phyloP scores from a whole-genome alignment of 225 moss, liverwort and hornwort species.

The Polytrichum commune region DNA sequence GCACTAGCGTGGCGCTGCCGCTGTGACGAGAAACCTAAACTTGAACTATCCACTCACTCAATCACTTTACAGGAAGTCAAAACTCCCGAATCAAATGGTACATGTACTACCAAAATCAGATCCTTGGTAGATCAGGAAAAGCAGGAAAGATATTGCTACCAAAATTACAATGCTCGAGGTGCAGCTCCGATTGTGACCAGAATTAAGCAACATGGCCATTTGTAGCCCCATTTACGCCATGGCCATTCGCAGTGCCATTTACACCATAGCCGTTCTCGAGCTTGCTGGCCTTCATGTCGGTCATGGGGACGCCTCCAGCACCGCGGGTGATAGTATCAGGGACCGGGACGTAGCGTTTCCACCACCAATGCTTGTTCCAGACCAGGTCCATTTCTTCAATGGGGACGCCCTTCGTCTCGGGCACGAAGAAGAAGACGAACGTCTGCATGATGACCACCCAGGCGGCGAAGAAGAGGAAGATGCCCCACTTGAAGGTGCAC shows the following conservation, averaged over 20 bases:
- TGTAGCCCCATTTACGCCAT: background rate
- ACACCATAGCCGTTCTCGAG: constrained; percentile 14
- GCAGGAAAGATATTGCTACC: background rate
- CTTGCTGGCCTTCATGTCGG: constrained; percentile 34
- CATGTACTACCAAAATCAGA: too few species aligned
- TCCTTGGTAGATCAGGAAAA: background rate
- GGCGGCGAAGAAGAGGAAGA: constrained; percentile 59
- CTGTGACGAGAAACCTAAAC: too few species aligned
- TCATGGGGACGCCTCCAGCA: constrained; percentile 20
- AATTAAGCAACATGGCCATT: background rate
- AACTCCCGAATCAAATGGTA: too few species aligned
- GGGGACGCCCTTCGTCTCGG: constrained; percentile 58
- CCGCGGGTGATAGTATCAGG: constrained; percentile 13
- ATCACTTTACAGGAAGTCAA: background rate
- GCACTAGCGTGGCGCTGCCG: too few species aligned
- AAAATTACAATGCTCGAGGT: too few species aligned
- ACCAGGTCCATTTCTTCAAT: constrained; percentile 62
- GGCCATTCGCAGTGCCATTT: constrained; percentile 9
- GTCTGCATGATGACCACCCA: constrained; percentile 54
- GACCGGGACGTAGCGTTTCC: constrained; percentile 39
- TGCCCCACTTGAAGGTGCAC: constrained; percentile 47
- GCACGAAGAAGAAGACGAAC: constrained; percentile 44
- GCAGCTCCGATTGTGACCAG: too few species aligned
- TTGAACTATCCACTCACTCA: too few species aligned
- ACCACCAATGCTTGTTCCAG: constrained; percentile 64